Base-by-base conservation (phyloP, 208 protist species). In the Crithidia mellificae region DNA sequence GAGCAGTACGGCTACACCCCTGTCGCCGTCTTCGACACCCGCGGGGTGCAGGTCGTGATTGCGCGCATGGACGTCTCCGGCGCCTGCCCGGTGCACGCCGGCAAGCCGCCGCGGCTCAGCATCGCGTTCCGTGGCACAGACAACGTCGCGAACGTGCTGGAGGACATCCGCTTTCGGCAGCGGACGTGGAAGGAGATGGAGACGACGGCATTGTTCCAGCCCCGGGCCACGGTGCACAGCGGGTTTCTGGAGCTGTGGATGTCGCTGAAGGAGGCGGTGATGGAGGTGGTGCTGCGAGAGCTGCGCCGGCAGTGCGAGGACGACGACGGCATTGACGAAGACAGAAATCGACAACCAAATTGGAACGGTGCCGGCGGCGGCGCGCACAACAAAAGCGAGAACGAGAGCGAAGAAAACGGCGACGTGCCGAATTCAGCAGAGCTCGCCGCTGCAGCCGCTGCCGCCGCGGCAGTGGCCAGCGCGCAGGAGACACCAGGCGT, bases 171-270 rank as follows among this genome's bases (percentile, higher is more conserved):
- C 8, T 83, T 94, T 17, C 73, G 67, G 7, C 71, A 81, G 73
- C 76, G 78, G 14, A 69, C 53, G 19, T 94, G 86, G 86, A 72
- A 78, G n/a, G 91, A 94, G 63, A 87, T 93, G 73, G 72, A 88
- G 36, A 68, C 51, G 7, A 54, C 63, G 25, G 68, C 77, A 22
- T 57, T 80, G 32, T 57, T 68, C 19, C 56, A 64, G n/a, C 29
- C 63, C 0, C 56, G 80, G 12, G 80, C 91, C 0, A 71, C 58
- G 22, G 86, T 93, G 25, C 91, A 96, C 77, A 82, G 78, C 43
- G 91, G 91, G 14, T 94, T 96, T 57, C 70, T 93, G 30, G 84
- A 84, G 29, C 75, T 88, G 46, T 96, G 91, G 91, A 79, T 86
- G 70, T 73, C 71, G 34, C 64, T 96, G 36, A 90, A 93, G 53